Base-by-base conservation (phyloP, 345 rosid species). In the Xanthoceras sorbifolium region DNA sequence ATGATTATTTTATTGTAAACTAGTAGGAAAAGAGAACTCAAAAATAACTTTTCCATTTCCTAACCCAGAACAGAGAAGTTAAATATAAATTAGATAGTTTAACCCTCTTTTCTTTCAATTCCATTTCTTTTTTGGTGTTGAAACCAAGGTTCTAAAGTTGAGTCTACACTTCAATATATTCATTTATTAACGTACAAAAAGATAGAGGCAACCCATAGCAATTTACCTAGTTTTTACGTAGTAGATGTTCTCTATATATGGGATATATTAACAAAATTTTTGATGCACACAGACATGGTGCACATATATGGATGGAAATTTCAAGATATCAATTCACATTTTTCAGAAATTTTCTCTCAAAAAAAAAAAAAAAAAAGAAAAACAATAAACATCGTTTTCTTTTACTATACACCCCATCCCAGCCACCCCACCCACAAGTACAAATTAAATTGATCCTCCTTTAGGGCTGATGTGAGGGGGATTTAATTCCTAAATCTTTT, bases 281-380 rank as follows among this genome's bases (percentile, higher is more conserved):
- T 11, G 2, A 25, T 6, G 26, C 38, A 25, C 42, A 31, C 18
- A 18, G 73, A 52, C 46, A 31, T 29, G 8, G 7, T 5, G 12
- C 62, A 70, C 25, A 28, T 69, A n/a, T 54, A 32, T 31, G 38
- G 26, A 46, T 68, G 17, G 14, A n/a, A 68, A 68, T 68, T 46
- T 68, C 34, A 26, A 22, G 70, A 40, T 10, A 40, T 29, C 17
- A 12, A 60, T 60, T 60, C 14, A 26, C 36, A 62, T 62, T 62
- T 63, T 9, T 63, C 32, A 29, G 38, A 18, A 63, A 67, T n/a
- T 20, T 22, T 25, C 20, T 38, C 28, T 23, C 10, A 22, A 57
- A 55, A 57, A 26, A 32, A n/a, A n/a, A n/a, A n/a, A n/a, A n/a
- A n/a, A n/a, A n/a, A n/a, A n/a, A n/a, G n/a, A n/a, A n/a, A n/a